Base-by-base conservation (phyloP, 805 yeast genomes). In the Pichia eremophila region DNA sequence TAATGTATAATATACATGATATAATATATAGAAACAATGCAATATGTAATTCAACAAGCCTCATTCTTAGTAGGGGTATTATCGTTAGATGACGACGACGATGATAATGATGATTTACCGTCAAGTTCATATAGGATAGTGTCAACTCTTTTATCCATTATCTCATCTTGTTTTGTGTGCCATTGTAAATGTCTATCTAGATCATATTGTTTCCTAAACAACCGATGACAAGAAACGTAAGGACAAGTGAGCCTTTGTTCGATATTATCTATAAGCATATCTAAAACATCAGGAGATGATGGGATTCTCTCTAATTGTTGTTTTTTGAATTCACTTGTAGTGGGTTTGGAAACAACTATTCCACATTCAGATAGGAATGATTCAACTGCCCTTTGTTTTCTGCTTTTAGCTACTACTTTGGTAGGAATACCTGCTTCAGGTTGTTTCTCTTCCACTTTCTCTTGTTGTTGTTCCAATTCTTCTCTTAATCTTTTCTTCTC, bases 161-260 rank as follows among this genome's bases (percentile, higher is more conserved):
- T 47, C 7, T 18, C 27, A 38, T 51, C 50, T 38, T 47, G 52
- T 36, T 55, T 61, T 27, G 65, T 65, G 54, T 78, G 83, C 83
- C 83, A 78, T 38, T 58, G 61, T 44, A 78, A 51, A 56, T 78
- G 84, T 40, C 81, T 66, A 17, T 60, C 54, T 27, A 78, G 55
- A 55, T 77, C 82, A 53, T 68, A 68, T 0, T 70, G 68, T 50
- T 73, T 71, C 45, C 70, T 69, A 58, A 83, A 83, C 8, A 68
- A 65, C 48, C 87, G 68, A 34, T 64, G 64, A 59, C 90, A 83
- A 39, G 70, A 70, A 4, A 55, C 60, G 50, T 67, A 73, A 0
- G 78, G 70, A 57, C 89, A 83, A 0, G 56, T 46, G 0, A 72
- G 57, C 39, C 68, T 68, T 11, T 60, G 55, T 9, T 64, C 59